These are phyloP conservation scores for Torulaspora gathmanii DNA, from an alignment of 805 yeast species.

Conservation along the genomic window DNA sequence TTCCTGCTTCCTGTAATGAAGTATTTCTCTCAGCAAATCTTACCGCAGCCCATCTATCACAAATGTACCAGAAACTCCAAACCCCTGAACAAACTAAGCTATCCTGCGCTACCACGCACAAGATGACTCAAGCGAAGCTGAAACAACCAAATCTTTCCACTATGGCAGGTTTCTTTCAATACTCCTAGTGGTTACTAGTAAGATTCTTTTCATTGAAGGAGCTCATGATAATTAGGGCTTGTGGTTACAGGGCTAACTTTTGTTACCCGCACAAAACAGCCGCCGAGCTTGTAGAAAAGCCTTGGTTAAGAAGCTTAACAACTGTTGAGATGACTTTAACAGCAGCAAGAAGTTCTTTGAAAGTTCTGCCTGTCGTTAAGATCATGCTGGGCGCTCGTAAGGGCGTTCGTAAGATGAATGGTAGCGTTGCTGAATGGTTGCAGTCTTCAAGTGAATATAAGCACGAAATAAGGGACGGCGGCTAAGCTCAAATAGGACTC, in stretches of 20 bases:
- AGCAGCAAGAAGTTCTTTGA: too few species aligned
- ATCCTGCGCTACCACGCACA: neutral
- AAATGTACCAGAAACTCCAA: neutral
- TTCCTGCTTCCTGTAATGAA: neutral
- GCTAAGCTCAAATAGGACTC: too few species aligned
- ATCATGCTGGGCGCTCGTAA: too few species aligned
- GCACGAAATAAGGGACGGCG: too few species aligned
- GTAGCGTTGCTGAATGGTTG: too few species aligned
- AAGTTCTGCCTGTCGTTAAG: too few species aligned
- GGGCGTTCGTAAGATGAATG: too few species aligned
- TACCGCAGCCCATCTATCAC: conserved; percentile 5
- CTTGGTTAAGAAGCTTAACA: too few species aligned
- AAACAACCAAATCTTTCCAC: neutral
- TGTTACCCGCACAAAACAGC: neutral
- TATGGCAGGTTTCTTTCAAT: neutral
- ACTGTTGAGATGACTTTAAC: too few species aligned
- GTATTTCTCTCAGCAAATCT: conserved; percentile 5
- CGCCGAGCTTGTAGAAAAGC: neutral
- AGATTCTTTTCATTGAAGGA: neutral
- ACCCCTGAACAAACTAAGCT: neutral
- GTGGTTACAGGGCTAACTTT: neutral
- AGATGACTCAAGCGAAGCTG: neutral
- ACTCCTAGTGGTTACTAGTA: neutral
- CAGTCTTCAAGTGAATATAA: too few species aligned
- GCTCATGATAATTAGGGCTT: neutral